These are phyloP conservation scores for Lindgomyces ingoldianus DNA, from an alignment of 495 filamentous ascomycete genomes.

Conservation along the genomic window DNA sequence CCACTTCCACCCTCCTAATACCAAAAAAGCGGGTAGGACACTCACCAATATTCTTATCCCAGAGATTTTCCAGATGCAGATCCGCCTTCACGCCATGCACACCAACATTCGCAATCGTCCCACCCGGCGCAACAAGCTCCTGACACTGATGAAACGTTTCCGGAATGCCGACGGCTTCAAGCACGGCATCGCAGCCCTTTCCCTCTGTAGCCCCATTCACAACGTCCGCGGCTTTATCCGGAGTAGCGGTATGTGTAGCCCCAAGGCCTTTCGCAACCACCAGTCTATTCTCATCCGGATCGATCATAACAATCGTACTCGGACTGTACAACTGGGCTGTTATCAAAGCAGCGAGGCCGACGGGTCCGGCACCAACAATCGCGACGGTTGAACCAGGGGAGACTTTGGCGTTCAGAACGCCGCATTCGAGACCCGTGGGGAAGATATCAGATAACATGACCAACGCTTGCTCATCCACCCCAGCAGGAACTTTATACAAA, in stretches of 20 bases:
- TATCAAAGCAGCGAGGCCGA: conserved; percentile 53
- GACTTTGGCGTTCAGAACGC: conserved; percentile 51
- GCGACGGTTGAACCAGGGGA: conserved; percentile 50
- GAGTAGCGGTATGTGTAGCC: conserved; percentile 47
- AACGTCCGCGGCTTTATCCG: conserved; percentile 38
- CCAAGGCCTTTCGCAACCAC: conserved; percentile 49
- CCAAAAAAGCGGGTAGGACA: background rate
- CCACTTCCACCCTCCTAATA: conserved; percentile 18
- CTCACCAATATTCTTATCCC: conserved; percentile 43
- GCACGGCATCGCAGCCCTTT: conserved; percentile 55
- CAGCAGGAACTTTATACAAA: conserved; percentile 46
- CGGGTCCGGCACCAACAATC: conserved; percentile 55
- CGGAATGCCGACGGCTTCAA: conserved; percentile 57
- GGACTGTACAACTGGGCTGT: conserved; percentile 53
- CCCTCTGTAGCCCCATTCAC: conserved; percentile 49
- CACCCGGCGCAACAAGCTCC: conserved; percentile 53
- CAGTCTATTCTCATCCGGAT: conserved; percentile 49
- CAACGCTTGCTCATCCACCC: conserved; percentile 44
- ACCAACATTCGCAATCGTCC: conserved; percentile 56
- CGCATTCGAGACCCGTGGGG: conserved; percentile 55
- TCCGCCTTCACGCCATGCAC: conserved; percentile 52
- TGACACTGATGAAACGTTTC: conserved; percentile 52
- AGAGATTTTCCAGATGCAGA: conserved; percentile 43
- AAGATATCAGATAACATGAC: conserved; percentile 53
- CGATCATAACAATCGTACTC: conserved; percentile 49